phyloP scores from a whole-genome alignment of 257 asterid species.

The Gentiana straminea region DNA sequence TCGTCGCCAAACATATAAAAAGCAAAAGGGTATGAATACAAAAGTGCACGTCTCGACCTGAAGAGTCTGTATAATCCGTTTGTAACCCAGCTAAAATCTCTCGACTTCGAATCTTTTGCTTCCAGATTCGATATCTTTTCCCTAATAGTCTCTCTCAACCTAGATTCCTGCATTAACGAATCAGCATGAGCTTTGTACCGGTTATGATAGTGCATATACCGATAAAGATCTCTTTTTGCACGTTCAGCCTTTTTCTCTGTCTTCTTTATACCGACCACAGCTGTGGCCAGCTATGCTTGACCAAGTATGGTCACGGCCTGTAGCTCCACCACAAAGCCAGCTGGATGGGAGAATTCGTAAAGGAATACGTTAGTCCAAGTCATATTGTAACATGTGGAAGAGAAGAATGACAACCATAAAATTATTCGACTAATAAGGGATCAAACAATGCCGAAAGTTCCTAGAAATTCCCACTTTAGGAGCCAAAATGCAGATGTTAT shows the following conservation, averaged over 20 bases:
- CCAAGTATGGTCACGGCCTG: conserved; percentile 82
- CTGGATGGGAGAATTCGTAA: conserved; percentile 26
- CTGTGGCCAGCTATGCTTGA: conserved; percentile 61
- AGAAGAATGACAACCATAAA: no score
- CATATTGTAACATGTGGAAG: no score
- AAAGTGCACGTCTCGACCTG: conserved; percentile 82
- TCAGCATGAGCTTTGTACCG: conserved; percentile 89
- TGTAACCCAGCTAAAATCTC: conserved; percentile 83
- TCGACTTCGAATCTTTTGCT: conserved; percentile 43
- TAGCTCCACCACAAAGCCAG: conserved; percentile 97
- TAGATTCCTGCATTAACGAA: conserved; percentile 70
- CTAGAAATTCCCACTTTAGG: no score
- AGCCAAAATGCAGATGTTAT: no score
- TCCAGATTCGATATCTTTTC: conserved; percentile 52
- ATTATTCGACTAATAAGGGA: no score
- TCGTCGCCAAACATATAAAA: conserved; percentile 92
- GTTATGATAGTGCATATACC: conserved; percentile 89
- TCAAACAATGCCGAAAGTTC: no score
- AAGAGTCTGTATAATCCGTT: conserved; percentile 79
- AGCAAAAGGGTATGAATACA: conserved; percentile 90
- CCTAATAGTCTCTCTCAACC: conserved; percentile 51
- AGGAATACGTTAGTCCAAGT: neutral
- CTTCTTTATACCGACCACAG: conserved; percentile 92
- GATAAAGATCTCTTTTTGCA: conserved; percentile 71
- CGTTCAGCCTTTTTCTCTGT: conserved; percentile 45